Evolutionary conservation across 805 yeast species (phyloP), one percentile per base, ranked within the genome.

Genomic region (Starmerella powellii): DNA sequence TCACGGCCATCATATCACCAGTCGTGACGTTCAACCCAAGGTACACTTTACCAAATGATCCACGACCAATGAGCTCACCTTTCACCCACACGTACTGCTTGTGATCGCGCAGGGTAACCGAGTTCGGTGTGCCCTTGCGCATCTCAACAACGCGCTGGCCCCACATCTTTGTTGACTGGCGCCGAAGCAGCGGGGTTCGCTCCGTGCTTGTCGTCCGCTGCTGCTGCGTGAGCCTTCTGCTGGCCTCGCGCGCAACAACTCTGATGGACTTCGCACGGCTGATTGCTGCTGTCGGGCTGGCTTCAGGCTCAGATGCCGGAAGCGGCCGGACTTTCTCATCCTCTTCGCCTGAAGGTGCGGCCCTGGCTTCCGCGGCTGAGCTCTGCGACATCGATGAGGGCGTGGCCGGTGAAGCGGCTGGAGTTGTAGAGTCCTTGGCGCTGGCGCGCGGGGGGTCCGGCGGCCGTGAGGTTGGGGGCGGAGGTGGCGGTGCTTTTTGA

Each of bases 1-100:
- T 91, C 2, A 91, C 98, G 0, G 99, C 99, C 65, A 91, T 80
- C 94, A 91, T 86, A 56, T 91, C 99, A 41, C 97, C 97, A 0
- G 95, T 85, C 1, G 97, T 91, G 15, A 86, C 87, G 60, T 91
- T 91, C 56, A 91, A 69, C 1, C 95, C 96, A 42, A 91, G 67
- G 56, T 72, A 88, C 1, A 91, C 99, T 29, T 83, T 78, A 8
- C 98, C 99, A 66, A 87, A 91, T 1, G 96, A 87, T 0, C 99
- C 99, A 45, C 84, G 76, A 0, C 99, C 99, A 44, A 91, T 85
- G 48, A 91, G 67, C 56, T 87, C 96, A 69, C 99, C 99, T 57
- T 85, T 85, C 38, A 93, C 80, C 99, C 99, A 91, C 0, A 93
- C 93, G 64, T 86, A 88, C 61, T 87, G 94, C 41, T 70, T 72